Evolutionary conservation across 148 eudicot species (phyloP), one percentile per base, ranked within the genome.

Genomic region (Agrostemma githago): DNA sequence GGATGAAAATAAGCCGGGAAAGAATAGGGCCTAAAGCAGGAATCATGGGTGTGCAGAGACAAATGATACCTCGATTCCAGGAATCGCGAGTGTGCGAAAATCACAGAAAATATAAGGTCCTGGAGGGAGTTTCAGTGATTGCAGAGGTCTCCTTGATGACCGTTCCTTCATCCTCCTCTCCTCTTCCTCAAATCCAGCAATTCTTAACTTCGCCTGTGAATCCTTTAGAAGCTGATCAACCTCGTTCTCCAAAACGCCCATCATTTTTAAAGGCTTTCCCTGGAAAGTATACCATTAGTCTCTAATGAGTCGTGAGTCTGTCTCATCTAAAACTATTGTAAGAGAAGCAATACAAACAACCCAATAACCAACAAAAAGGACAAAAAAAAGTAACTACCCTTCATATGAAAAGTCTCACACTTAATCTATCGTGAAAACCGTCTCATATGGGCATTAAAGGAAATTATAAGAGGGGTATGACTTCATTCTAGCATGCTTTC

Each of bases 181-280:
- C 85, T 89, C 98, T 78, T 94, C 93, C 79, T 91, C 97, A 84
- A 94, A 94, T 41, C 98, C 97, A 81, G 89, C 90, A 81, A 91
- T 91, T 64, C 98, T 85, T 77, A 85, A 83, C 79, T 91, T 84
- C 43, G 72, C 79, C 80, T 91, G 81, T 9, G 87, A 87, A 77
- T 80, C 84, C 72, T 86, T 79, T 16, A 85, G 79, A 74, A 93
- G 71, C 73, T 91, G 88, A 75, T 88, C 87, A 71, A 94, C 86
- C 84, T 94, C 98, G 70, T 79, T 82, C 76, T 86, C 76, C 12
- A 86, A 88, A 62, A 86, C 89, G 43, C 98, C 98, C 97, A 91
- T 88, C 98, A 94, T 94, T 78, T 84, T 83, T 68, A 94, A 78
- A 70, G 90, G 79, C 72, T 87, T 94, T 21, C 88, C 97, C 97